These are phyloP conservation scores for Infundibulicybe gibba DNA, from an alignment of 768 basidiomycete genomes.

Conservation along the genomic window DNA sequence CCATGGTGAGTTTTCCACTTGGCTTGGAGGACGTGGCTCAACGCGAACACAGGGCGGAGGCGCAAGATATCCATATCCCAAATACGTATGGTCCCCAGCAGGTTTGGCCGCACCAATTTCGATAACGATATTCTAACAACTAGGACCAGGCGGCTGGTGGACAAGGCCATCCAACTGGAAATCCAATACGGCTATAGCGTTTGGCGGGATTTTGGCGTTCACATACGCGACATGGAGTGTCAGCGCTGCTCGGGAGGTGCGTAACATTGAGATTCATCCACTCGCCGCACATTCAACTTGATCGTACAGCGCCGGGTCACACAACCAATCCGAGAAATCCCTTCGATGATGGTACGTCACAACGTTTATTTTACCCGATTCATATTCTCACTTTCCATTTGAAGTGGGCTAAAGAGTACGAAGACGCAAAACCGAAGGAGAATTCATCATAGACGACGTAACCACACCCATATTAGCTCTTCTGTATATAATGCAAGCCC, in stretches of 20 bases:
- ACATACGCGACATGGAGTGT: conserved; percentile 66
- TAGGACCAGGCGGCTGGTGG: conserved; percentile 87
- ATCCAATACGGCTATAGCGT: conserved; percentile 73
- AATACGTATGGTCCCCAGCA: conserved; percentile 92
- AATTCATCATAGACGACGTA: neutral
- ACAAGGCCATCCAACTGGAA: conserved; percentile 87
- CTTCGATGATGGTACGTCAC: conserved; percentile 68
- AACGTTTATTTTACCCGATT: neutral
- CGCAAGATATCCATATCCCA: conserved; percentile 87
- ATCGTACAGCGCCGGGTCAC: conserved; percentile 47
- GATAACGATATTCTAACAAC: conserved; percentile 1
- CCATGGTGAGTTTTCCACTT: neutral
- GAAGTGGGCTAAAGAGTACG: neutral
- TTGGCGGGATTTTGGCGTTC: conserved; percentile 62
- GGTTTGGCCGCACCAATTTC: conserved; percentile 38
- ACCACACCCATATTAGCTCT: too few relatives aligned
- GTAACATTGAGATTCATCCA: conserved; percentile 14
- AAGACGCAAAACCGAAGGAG: neutral
- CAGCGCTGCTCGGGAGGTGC: conserved; percentile 79
- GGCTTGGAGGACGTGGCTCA: too few relatives aligned
- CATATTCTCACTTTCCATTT: neutral
- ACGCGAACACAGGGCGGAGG: conserved; percentile 61
- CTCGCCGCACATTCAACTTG: neutral
- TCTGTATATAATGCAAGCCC: too few relatives aligned
- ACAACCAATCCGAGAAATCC: conserved; percentile 67